phyloP scores from a whole-genome alignment of 2,329 filamentous ascomycete species.

The Aspergillus ibericus region DNA sequence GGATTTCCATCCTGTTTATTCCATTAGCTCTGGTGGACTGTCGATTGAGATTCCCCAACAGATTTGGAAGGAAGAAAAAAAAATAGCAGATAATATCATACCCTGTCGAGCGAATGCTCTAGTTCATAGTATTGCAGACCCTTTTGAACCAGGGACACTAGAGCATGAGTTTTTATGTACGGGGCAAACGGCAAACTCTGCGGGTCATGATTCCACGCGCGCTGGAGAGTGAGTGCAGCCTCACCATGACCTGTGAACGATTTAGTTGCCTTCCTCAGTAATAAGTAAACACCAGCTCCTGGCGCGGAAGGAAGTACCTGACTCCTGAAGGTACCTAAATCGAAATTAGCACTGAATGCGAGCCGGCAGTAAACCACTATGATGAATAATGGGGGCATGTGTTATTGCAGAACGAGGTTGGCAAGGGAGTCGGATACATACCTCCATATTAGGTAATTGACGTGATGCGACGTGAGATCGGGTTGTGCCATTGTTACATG shows the following conservation, averaged over 20 bases:
- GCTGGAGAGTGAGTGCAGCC: slow-evolving; percentile 60
- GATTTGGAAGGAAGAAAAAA: not conserved
- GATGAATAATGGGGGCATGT: slow-evolving; percentile 7
- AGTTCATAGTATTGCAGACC: slow-evolving; percentile 58
- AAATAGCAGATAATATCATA: slow-evolving; percentile 28
- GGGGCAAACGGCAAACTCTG: slow-evolving; percentile 62
- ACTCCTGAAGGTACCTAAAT: slow-evolving; percentile 56
- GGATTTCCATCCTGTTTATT: slow-evolving; percentile 40
- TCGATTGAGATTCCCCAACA: not conserved
- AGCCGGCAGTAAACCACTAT: slow-evolving; percentile 12
- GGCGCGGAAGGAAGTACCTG: slow-evolving; percentile 44
- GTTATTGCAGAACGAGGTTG: slow-evolving; percentile 1
- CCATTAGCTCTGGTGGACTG: slow-evolving; percentile 18
- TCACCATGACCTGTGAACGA: slow-evolving; percentile 53
- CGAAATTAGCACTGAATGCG: slow-evolving; percentile 11
- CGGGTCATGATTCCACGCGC: slow-evolving; percentile 63
- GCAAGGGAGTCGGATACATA: slow-evolving; percentile 38
- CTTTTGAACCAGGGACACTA: slow-evolving; percentile 64
- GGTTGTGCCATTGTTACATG: slow-evolving; percentile 47
- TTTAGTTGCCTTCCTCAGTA: not conserved
- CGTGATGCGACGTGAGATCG: slow-evolving; percentile 55
- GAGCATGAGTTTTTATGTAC: slow-evolving; percentile 58
- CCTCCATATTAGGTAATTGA: slow-evolving; percentile 70
- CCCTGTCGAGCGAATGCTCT: slow-evolving; percentile 51
- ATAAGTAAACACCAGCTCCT: not conserved